These are phyloP conservation scores for Termitomyces eurrhizus DNA, from an alignment of 768 basidiomycete species.

Conservation along the genomic window DNA sequence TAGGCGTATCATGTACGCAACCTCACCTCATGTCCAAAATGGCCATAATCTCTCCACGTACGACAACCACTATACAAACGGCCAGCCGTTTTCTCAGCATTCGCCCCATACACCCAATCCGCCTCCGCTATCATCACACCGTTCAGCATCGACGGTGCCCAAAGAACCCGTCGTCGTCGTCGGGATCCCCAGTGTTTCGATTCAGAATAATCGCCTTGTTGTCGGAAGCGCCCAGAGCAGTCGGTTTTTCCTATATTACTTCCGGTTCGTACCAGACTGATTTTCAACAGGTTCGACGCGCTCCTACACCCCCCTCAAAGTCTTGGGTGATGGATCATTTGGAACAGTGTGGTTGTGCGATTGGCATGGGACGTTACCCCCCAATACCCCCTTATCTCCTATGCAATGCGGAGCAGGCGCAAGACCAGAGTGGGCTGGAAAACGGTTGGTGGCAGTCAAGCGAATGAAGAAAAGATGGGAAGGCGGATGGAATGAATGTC, in stretches of 20 bases:
- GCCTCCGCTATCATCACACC: constrained; percentile 24
- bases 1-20: constrained; percentile 55
- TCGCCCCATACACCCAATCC: constrained; percentile 27
- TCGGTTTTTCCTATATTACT: constrained; percentile 33
- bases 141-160: constrained; percentile 25
- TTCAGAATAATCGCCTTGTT: constrained; percentile 63
- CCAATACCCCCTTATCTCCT: constrained; percentile 85
- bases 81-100: constrained; percentile 25
- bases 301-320: constrained; percentile 93
- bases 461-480: constrained; percentile 98
- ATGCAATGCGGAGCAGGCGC: constrained; percentile 96
- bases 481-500: constrained; percentile 98
- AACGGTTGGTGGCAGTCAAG: constrained; percentile 94
- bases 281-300: constrained; percentile 66
- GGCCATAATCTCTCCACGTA: constrained; percentile 34
- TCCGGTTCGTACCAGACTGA: constrained; percentile 9
- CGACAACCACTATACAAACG: constrained; percentile 28
- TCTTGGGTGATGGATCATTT: constrained; percentile 96
- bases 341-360: constrained; percentile 99
- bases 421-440: constrained; percentile 90
- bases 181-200: constrained; percentile 74
- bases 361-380: constrained; percentile 95
- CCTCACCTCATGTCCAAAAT: constrained; percentile 44
- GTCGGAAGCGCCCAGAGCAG: constrained; percentile 72
- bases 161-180: constrained; percentile 66